Base-by-base conservation (phyloP, 1,139 yeast species). In the Protomyces gravidus region DNA sequence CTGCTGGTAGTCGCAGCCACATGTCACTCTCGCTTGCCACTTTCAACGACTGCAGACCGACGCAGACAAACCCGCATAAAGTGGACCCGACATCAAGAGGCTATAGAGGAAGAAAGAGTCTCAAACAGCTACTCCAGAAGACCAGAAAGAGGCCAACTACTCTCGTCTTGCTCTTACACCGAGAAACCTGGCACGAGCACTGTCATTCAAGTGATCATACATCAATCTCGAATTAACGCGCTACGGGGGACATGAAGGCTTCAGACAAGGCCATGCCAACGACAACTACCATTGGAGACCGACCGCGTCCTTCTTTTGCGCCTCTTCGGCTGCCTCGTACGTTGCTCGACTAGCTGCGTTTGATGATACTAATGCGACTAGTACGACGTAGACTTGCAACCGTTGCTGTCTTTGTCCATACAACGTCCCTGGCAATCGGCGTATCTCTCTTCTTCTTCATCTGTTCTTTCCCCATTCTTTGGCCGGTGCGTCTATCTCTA, bases 381-480 rank as follows among this genome's bases (percentile, higher is more conserved):
- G 65, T 68, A 7, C 60, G 73, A 23, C 76, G 85, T 64, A 73
- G 96, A 56, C 69, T 85, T 32, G 86, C 89, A 68, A 88, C 92
- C 0, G 68, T 85, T 3, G 84, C 84, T 0, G 82, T 90, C 21
- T 77, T 87, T 3, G 81, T 88, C 83, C 96, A 89, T 39, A 55
- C 53, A 23, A 49, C 40, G 27, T 50, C 50, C 26, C 45, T 56
- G 15, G 52, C 58, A 3, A 36, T 60, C 5, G 30, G 25, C 25
- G 26, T 59, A 17, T 36, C 59, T 17, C 32, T 55, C 50, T 51
- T 56, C 47, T 57, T 60, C 52, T 45, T 60, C 45, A 42, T 61
- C 1, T 55, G 49, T 46, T 30, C 52, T 19, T 5, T 60, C 5
- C 59, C 51, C 9, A 48, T 56, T 15, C 32, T 61, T n/a, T 49